These are phyloP conservation scores for Anisodus acutangulus DNA, from an alignment of 257 asterid species.

Conservation along the genomic window DNA sequence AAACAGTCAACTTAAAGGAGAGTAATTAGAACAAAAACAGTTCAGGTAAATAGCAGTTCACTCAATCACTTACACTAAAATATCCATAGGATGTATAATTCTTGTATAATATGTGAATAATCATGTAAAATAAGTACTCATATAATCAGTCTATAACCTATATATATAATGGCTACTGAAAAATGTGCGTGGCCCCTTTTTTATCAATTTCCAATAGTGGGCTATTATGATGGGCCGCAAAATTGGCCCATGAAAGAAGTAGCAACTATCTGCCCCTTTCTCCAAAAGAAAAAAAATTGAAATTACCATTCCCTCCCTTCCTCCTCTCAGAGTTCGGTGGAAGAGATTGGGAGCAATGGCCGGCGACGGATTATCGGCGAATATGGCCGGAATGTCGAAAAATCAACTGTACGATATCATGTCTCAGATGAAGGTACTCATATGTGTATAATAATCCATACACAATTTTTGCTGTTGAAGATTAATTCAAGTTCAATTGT, in stretches of 20 bases:
- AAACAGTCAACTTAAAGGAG: neutral
- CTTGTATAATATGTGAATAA: too few species aligned
- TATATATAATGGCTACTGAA: too few species aligned
- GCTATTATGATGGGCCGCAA: neutral
- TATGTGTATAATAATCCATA: neutral
- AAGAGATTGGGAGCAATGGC: constrained; percentile 49
- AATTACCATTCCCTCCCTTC: neutral
- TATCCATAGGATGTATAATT: too few species aligned
- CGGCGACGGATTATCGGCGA: constrained; percentile 70
- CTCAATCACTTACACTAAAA: too few species aligned
- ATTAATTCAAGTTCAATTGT: neutral
- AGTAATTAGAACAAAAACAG: too few species aligned
- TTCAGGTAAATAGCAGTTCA: too few species aligned
- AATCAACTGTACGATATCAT: constrained; percentile 83
- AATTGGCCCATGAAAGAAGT: neutral
- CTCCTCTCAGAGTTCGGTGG: constrained; percentile 36
- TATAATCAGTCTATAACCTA: too few species aligned
- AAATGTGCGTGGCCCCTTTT: too few species aligned
- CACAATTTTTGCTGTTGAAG: neutral
- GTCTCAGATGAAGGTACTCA: constrained; percentile 90
- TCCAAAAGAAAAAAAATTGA: too few species aligned
- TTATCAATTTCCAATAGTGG: neutral
- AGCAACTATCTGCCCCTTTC: neutral
- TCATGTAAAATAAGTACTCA: too few species aligned
- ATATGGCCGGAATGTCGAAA: constrained; percentile 90